Conservation (phyloP, 2,329 filamentous ascomycete species). For the Acrodontium crateriforme region DNA sequence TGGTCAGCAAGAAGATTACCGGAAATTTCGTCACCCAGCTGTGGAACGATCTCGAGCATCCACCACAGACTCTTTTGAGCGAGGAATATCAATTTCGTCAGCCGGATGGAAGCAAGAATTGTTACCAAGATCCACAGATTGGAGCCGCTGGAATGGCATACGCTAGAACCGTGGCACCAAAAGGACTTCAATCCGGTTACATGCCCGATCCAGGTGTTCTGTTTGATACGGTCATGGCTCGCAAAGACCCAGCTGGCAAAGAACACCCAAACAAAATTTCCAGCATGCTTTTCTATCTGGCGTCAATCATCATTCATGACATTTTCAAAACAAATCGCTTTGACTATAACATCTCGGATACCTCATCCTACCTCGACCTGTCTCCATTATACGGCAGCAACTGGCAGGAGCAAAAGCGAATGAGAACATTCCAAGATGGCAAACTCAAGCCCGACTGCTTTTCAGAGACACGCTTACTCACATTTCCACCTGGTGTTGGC, state of each 20-base stretch:
- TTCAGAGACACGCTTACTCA: slow-evolving; percentile 48
- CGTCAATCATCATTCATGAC: slow-evolving; percentile 50
- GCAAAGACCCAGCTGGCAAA: slow-evolving; percentile 40
- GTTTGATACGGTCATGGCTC: slow-evolving; percentile 54
- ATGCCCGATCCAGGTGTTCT: slow-evolving; percentile 52
- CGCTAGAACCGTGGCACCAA: slow-evolving; percentile 49
- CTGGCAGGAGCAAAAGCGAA: slow-evolving; percentile 49
- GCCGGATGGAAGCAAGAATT: slow-evolving; percentile 40
- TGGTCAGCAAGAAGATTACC: slow-evolving; percentile 28
- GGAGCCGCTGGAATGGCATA: slow-evolving; percentile 55
- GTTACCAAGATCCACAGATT: slow-evolving; percentile 47
- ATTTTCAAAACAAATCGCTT: slow-evolving; percentile 51
- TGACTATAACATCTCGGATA: slow-evolving; percentile 50
- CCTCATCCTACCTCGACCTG: slow-evolving; percentile 63
- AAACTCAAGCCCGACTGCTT: slow-evolving; percentile 60
- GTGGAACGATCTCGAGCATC: slow-evolving; percentile 36
- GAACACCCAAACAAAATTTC: slow-evolving; percentile 60
- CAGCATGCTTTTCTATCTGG: slow-evolving; percentile 61
- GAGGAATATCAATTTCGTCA: slow-evolving; percentile 33
- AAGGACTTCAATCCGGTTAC: slow-evolving; percentile 42
- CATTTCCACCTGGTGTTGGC: slow-evolving; percentile 56
- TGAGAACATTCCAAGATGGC: slow-evolving; percentile 52
- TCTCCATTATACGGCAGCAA: slow-evolving; percentile 60
- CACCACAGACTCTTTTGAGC: slow-evolving; percentile 30
- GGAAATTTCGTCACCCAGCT: slow-evolving; percentile 31